phyloP scores from a whole-genome alignment of 805 yeast species.

The Metschnikowia chrysomelidarum region DNA sequence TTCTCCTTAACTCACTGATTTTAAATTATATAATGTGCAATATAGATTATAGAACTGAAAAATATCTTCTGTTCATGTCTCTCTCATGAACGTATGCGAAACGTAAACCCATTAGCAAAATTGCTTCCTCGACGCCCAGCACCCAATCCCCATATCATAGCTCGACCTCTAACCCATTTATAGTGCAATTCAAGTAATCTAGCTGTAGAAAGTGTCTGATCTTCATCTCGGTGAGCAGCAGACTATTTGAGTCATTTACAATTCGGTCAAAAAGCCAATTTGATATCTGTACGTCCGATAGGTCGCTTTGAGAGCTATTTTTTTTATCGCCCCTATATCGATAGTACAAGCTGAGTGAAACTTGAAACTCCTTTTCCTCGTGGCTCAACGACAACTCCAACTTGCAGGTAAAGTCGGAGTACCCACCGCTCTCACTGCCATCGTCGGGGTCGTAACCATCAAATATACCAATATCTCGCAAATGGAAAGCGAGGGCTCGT shows the following conservation, averaged over 20 bases:
- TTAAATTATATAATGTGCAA: constrained; percentile 2
- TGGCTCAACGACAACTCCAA: constrained; percentile 8
- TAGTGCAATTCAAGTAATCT: constrained; percentile 8
- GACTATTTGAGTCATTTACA: constrained; percentile 10
- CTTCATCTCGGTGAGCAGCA: constrained; percentile 15
- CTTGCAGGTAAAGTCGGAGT: constrained; percentile 12
- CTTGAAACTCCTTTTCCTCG: constrained; percentile 6
- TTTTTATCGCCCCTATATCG: constrained; percentile 8
- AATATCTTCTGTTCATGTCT: too few species aligned
- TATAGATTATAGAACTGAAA: constrained; percentile 7
- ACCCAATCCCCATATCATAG: constrained; percentile 5
- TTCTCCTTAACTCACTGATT: background rate
- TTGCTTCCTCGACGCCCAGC: too few species aligned
- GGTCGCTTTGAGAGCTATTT: constrained; percentile 3
- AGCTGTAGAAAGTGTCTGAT: constrained; percentile 14
- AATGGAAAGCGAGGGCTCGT: constrained; percentile 15
- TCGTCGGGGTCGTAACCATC: constrained; percentile 16
- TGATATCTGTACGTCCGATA: constrained; percentile 13
- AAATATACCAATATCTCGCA: constrained; percentile 15
- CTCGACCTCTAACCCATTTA: constrained; percentile 17
- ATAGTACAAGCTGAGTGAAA: constrained; percentile 11
- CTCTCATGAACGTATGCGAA: too few species aligned
- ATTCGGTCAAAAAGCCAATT: constrained; percentile 16
- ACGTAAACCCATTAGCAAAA: too few species aligned
- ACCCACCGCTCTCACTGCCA: constrained; percentile 9